phyloP scores from a whole-genome alignment of 345 rosid species.

The Crucihimalaya himalaica region DNA sequence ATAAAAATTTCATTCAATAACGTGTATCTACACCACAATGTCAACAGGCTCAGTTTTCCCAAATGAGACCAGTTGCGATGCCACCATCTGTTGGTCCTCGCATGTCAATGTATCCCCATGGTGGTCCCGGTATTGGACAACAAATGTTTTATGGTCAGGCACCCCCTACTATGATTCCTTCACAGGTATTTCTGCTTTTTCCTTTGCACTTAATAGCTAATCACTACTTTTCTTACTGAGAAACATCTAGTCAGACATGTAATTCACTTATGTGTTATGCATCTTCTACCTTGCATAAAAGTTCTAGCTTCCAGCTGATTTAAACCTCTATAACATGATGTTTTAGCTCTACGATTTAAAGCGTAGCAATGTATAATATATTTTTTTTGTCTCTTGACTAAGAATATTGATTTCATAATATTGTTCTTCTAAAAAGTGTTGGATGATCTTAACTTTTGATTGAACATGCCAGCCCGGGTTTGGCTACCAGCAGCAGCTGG shows the following conservation, averaged over 20 bases:
- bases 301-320: not conserved
- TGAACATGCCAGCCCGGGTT: constrained; percentile 61
- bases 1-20: not conserved
- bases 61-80: constrained; percentile 77
- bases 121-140: constrained; percentile 78
- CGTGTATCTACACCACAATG: not conserved
- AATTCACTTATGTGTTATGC: not conserved
- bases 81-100: constrained; percentile 77
- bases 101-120: constrained; percentile 81
- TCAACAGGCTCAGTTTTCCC: constrained; percentile 87
- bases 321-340: not conserved
- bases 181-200: constrained; percentile 54
- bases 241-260: constrained; percentile 34
- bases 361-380: not conserved
- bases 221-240: constrained; percentile 60
- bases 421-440: constrained; percentile 4
- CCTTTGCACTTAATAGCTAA: not conserved
- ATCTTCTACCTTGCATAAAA: not conserved
- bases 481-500: constrained; percentile 94
- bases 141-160: constrained; percentile 86
- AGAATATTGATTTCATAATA: not conserved
- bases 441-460: constrained; percentile 5
- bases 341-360: not conserved
- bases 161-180: constrained; percentile 81
- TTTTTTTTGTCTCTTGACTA: not conserved